These are phyloP conservation scores for Microcos paniculata DNA, from an alignment of 345 rosid species.

Conservation along the genomic window DNA sequence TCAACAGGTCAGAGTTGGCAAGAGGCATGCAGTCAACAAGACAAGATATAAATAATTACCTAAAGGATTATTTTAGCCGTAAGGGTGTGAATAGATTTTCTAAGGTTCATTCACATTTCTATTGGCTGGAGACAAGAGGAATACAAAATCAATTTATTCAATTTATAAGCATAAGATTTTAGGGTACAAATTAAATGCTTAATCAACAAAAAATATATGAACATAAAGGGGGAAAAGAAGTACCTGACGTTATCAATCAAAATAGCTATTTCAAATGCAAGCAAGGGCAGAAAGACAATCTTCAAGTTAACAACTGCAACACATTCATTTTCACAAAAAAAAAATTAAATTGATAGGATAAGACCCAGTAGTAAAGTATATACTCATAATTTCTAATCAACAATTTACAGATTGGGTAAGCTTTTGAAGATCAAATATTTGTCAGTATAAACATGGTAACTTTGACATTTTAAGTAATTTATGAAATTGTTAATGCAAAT, in stretches of 20 bases:
- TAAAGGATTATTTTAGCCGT: background rate
- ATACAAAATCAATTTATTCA: background rate
- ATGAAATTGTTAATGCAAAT: background rate
- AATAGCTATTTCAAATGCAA: constrained; percentile 68
- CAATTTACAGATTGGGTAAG: background rate
- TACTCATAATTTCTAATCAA: background rate
- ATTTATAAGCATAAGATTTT: background rate
- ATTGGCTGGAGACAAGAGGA: background rate
- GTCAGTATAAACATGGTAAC: background rate
- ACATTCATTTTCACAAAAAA: constrained; percentile 23
- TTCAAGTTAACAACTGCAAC: constrained; percentile 75
- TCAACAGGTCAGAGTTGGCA: background rate
- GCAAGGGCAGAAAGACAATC: constrained; percentile 77
- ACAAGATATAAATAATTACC: background rate
- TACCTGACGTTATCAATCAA: constrained; percentile 93
- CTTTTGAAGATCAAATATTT: background rate
- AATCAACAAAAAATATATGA: background rate
- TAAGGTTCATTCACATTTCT: constrained; percentile 2
- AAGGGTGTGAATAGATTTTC: background rate
- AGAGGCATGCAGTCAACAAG: background rate
- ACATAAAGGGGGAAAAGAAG: constrained; percentile 2
- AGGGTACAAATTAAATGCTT: background rate
- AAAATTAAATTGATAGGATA: constrained; percentile 14
- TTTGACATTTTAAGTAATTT: background rate
- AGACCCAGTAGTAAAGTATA: background rate